Conservation (phyloP, 768 basidiomycete species). For the Leccinum longicurvipes region DNA sequence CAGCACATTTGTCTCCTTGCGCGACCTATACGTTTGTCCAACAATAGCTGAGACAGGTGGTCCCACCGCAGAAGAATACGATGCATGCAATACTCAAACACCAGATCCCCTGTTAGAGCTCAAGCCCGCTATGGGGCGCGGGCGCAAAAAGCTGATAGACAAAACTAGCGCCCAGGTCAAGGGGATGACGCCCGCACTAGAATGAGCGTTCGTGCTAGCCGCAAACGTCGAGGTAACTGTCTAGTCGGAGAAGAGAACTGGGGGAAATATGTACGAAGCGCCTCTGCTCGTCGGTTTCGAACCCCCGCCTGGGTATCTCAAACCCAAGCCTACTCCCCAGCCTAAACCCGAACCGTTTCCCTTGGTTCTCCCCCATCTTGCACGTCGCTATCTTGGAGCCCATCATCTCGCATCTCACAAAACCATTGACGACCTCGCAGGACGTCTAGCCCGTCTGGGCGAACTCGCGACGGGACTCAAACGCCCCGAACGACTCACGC, state of each 20-base stretch:
- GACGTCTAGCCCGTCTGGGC: constrained; percentile 90
- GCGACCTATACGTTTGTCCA: too few relatives aligned
- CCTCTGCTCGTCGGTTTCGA: constrained; percentile 90
- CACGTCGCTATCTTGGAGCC: constrained; percentile 77
- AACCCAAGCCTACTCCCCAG: constrained; percentile 52
- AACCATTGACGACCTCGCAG: constrained; percentile 93
- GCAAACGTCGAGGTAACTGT: constrained; percentile 25
- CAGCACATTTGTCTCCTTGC: too few relatives aligned
- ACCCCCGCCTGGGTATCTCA: constrained; percentile 83
- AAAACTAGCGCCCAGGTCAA: too few relatives aligned
- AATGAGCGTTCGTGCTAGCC: background rate
- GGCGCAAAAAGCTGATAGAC: too few relatives aligned
- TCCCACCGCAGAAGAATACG: too few relatives aligned
- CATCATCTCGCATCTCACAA: constrained; percentile 85
- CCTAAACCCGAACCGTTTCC: constrained; percentile 50
- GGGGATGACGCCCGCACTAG: constrained; percentile 10
- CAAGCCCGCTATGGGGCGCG: too few relatives aligned
- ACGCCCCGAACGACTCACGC: constrained; percentile 83
- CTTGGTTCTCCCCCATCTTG: constrained; percentile 73
- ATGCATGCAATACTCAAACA: too few relatives aligned
- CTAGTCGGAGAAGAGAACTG: constrained; percentile 22
- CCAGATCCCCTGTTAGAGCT: too few relatives aligned
- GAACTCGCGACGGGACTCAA: constrained; percentile 89
- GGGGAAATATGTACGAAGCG: constrained; percentile 47
- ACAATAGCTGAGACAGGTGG: too few relatives aligned